Conservation (phyloP, 345 rosid species). For the Anastatica hierochuntica region DNA sequence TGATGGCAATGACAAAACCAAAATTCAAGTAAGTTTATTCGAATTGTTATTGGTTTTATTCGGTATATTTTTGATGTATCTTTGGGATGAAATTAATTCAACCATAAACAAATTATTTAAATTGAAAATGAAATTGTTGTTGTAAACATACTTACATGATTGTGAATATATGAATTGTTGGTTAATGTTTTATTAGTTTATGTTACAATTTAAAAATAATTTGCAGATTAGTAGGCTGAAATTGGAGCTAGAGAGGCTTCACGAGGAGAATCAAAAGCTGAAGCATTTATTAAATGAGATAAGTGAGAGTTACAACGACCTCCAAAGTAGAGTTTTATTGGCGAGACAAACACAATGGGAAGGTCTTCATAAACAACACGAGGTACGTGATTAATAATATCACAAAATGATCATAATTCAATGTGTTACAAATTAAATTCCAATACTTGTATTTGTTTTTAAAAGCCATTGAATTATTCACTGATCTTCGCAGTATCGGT, state of each 20-base stretch:
- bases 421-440: neutral
- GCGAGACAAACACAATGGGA: constrained; percentile 50
- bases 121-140: no score
- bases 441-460: neutral
- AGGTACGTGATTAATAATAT: constrained; percentile 26
- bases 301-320: constrained; percentile 39
- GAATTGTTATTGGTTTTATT: neutral
- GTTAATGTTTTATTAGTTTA: neutral
- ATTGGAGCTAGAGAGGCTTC: constrained; percentile 43
- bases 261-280: constrained; percentile 63
- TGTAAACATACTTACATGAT: no score
- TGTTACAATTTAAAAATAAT: neutral
- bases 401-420: neutral
- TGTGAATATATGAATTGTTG: neutral
- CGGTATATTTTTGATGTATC: no score
- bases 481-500: no score
- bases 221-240: constrained; percentile 37
- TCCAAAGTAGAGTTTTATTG: constrained; percentile 51
- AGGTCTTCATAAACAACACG: no score
- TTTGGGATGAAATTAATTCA: no score
- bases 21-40: constrained; percentile 37
- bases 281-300: constrained; percentile 55
- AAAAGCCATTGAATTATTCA: no score
- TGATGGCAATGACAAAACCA: constrained; percentile 27
- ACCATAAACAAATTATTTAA: no score